These are phyloP conservation scores for Auriscalpium orientale DNA, from an alignment of 768 basidiomycete species.

Conservation along the genomic window DNA sequence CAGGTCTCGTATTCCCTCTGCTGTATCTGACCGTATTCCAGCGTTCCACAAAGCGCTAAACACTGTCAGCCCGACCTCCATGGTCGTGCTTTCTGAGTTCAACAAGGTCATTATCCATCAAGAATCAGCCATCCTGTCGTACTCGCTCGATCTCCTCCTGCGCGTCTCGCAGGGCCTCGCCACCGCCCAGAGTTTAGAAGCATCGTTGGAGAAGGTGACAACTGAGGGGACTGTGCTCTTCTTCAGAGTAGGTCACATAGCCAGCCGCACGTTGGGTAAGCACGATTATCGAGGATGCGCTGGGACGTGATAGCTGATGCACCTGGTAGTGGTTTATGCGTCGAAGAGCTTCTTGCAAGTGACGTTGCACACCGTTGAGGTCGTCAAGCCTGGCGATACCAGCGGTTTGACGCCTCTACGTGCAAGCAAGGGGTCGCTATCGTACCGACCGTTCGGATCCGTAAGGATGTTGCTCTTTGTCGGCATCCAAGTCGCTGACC, in stretches of 20 bases:
- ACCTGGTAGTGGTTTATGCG: conserved; percentile 54
- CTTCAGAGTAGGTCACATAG: conserved; percentile 47
- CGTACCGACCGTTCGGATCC: conserved; percentile 60
- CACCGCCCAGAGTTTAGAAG: conserved; percentile 38
- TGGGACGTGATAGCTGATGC: background rate
- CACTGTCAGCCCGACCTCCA: conserved; percentile 39
- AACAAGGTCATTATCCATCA: conserved; percentile 64
- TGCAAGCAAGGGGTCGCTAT: conserved; percentile 22
- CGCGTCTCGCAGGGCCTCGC: conserved; percentile 47
- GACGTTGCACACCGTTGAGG: conserved; percentile 56
- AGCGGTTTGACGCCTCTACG: conserved; percentile 29
- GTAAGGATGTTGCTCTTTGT: conserved; percentile 31
- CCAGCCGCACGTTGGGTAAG: conserved; percentile 51
- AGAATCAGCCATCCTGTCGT: conserved; percentile 51
- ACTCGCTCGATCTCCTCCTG: conserved; percentile 64
- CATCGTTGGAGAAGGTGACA: conserved; percentile 55
- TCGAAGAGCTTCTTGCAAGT: conserved; percentile 54
- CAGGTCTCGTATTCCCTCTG: background rate
- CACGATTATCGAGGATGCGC: background rate
- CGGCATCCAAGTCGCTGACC: background rate
- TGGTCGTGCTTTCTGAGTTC: conserved; percentile 51
- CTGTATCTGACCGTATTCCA: conserved; percentile 20
- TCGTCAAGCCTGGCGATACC: conserved; percentile 32
- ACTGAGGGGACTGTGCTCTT: conserved; percentile 52
- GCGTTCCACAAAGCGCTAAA: conserved; percentile 55